phyloP scores from a whole-genome alignment of 2,329 filamentous ascomycete genomes.

The Trichoderma sp. region DNA sequence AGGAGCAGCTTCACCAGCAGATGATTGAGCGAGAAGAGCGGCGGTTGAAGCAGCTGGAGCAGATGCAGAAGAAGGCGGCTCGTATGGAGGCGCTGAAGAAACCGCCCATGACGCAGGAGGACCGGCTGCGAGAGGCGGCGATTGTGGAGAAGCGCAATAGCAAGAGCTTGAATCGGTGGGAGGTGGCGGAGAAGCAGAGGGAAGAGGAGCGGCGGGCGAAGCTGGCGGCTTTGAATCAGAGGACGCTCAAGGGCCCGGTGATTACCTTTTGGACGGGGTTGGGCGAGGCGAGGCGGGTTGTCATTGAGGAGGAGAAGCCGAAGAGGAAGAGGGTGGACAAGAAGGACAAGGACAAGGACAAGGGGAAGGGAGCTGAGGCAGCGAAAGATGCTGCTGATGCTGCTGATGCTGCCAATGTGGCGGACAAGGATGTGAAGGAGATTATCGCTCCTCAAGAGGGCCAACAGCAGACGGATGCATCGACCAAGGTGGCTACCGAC shows the following conservation, averaged over 20 bases:
- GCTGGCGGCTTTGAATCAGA: slow-evolving; percentile 83
- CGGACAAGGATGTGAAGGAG: slow-evolving; percentile 8
- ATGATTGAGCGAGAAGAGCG: slow-evolving; percentile 72
- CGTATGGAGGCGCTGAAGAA: slow-evolving; percentile 74
- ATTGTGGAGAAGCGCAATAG: slow-evolving; percentile 82
- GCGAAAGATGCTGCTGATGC: slow-evolving; percentile 25
- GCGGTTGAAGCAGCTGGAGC: slow-evolving; percentile 68
- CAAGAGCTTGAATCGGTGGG: slow-evolving; percentile 91
- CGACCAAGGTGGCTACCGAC: not conserved
- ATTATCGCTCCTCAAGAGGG: not conserved
- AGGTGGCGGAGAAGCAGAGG: slow-evolving; percentile 85
- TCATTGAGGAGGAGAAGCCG: slow-evolving; percentile 62
- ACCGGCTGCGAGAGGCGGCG: slow-evolving; percentile 80
- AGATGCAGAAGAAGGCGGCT: slow-evolving; percentile 69
- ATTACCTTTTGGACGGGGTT: slow-evolving; percentile 94
- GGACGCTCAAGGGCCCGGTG: slow-evolving; percentile 84
- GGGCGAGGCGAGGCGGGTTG: slow-evolving; percentile 69
- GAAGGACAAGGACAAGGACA: slow-evolving; percentile 34
- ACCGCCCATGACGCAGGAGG: slow-evolving; percentile 81
- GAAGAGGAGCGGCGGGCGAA: slow-evolving; percentile 81
- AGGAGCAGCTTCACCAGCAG: slow-evolving; percentile 66
- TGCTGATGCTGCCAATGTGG: slow-evolving; percentile 16
- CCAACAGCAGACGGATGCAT: slow-evolving; percentile 2
- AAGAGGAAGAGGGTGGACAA: slow-evolving; percentile 56
- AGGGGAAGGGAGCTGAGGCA: slow-evolving; percentile 31